phyloP scores from a whole-genome alignment of 208 protist genomes.

The Trypanosomatidae sp. region DNA sequence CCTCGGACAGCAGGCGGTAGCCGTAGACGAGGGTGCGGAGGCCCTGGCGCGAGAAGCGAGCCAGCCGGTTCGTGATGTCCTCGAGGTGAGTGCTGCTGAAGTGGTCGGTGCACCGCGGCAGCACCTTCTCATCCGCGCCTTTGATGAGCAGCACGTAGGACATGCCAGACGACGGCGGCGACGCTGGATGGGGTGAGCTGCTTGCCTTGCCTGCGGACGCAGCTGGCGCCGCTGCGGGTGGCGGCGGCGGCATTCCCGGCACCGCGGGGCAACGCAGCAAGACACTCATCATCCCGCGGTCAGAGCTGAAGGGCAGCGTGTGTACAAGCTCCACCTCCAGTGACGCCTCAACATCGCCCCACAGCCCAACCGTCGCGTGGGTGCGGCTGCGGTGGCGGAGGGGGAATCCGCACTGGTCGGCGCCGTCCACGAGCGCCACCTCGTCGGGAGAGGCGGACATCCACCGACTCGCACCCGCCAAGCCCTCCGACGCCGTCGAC shows the following conservation, averaged over 20 bases:
- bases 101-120: slow-evolving; percentile 41
- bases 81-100: slow-evolving; percentile 25
- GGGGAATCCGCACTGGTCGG: slow-evolving; percentile 57
- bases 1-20: slow-evolving; percentile 44
- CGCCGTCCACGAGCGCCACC: slow-evolving; percentile 86
- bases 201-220: neutral
- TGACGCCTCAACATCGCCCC: slow-evolving; percentile 9
- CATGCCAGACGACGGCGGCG: neutral
- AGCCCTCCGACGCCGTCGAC: too few species aligned
- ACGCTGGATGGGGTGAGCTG: neutral
- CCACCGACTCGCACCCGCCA: slow-evolving; percentile 38
- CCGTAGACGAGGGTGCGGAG: slow-evolving; percentile 76
- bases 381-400: slow-evolving; percentile 48
- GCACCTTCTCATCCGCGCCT: slow-evolving; percentile 78
- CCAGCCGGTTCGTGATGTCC: slow-evolving; percentile 14
- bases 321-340: slow-evolving; percentile 41
- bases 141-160: slow-evolving; percentile 69
- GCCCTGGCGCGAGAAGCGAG: slow-evolving; percentile 40
- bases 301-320: slow-evolving; percentile 75
- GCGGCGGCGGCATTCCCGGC: too few species aligned
- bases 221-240: too few species aligned
- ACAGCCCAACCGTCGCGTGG: slow-evolving; percentile 22
- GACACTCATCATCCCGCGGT: slow-evolving; percentile 83
- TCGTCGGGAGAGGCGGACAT: slow-evolving; percentile 92
- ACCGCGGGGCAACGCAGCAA: slow-evolving; percentile 37